These are phyloP conservation scores for Gossypium sturtianum DNA, from an alignment of 345 rosid genomes.

Conservation along the genomic window DNA sequence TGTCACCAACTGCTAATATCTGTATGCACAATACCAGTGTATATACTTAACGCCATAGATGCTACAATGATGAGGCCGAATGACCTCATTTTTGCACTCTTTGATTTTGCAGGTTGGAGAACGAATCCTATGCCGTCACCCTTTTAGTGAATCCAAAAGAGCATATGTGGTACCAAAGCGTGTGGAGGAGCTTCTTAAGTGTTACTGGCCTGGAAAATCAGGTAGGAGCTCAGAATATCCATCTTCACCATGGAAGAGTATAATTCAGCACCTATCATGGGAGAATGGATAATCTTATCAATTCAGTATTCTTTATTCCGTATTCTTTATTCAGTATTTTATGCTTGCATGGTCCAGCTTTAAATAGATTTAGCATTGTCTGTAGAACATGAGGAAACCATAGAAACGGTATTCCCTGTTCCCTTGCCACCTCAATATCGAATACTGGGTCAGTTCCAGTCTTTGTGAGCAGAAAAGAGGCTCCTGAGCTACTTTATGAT, in stretches of 20 bases:
- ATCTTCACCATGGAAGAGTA: background rate
- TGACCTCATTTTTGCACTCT: background rate
- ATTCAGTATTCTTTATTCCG: background rate
- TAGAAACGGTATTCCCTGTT: background rate
- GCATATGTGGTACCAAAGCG: slow-evolving; percentile 88
- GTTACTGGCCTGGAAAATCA: slow-evolving; percentile 91
- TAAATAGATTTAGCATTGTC: background rate
- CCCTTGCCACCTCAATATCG: background rate
- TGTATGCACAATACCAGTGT: background rate
- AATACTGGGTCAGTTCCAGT: background rate
- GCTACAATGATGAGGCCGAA: background rate
- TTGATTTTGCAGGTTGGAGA: slow-evolving; percentile 58
- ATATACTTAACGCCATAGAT: background rate
- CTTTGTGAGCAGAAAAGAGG: background rate
- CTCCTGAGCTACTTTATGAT: background rate
- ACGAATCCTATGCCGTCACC: slow-evolving; percentile 89
- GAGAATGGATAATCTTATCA: background rate
- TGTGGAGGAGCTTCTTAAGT: slow-evolving; percentile 82
- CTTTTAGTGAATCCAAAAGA: slow-evolving; percentile 94
- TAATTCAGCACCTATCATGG: background rate
- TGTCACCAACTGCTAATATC: background rate
- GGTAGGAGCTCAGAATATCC: slow-evolving; percentile 29
- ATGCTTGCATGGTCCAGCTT: background rate
- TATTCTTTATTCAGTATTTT: background rate
- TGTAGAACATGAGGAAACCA: background rate